Evolutionary conservation across 192 early-diverging fungal genomes (phyloP).

Genomic region (Linnemannia exigua): DNA sequence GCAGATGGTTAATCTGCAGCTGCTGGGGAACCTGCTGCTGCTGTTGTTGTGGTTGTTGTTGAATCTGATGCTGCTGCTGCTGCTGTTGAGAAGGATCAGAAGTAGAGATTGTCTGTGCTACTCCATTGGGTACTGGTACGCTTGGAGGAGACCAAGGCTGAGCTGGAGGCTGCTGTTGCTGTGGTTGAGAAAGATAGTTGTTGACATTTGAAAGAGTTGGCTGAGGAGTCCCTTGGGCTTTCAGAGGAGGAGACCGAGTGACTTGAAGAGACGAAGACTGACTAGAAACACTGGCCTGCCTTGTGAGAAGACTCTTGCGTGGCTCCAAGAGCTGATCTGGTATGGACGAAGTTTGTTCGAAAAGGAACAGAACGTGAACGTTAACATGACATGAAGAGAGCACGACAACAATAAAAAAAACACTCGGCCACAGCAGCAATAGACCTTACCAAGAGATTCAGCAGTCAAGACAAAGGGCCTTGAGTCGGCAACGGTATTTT

Average conservation of each 20-base stretch:
- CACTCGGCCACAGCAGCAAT: not conserved
- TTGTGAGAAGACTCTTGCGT: conserved; percentile 3
- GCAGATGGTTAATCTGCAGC: not conserved
- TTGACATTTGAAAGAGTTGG: conserved; percentile 10
- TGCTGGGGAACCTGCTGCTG: conserved; percentile 15
- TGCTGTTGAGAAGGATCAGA: conserved; percentile 10
- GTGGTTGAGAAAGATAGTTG: conserved; percentile 38
- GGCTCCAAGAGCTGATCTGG: conserved; percentile 42
- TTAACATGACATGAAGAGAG: not conserved
- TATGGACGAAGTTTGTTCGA: not conserved
- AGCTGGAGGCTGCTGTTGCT: not conserved
- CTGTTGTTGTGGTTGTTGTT: conserved; percentile 21
- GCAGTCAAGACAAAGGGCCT: conserved; percentile 38
- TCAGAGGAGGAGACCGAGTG: conserved; percentile 6
- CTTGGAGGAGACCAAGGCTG: conserved; percentile 31
- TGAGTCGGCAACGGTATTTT: not conserved
- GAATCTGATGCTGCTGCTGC: conserved; percentile 17
- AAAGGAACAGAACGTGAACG: not conserved
- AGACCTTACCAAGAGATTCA: conserved; percentile 38
- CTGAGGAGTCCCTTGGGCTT: conserved; percentile 8
- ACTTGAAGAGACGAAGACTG: conserved; percentile 27
- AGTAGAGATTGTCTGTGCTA: conserved; percentile 6
- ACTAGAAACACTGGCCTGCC: conserved; percentile 32
- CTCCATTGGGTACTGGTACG: not conserved
- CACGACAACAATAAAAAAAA: not conserved